These are phyloP conservation scores for Rhizophora mangle DNA, from an alignment of 345 rosid species.

Conservation along the genomic window DNA sequence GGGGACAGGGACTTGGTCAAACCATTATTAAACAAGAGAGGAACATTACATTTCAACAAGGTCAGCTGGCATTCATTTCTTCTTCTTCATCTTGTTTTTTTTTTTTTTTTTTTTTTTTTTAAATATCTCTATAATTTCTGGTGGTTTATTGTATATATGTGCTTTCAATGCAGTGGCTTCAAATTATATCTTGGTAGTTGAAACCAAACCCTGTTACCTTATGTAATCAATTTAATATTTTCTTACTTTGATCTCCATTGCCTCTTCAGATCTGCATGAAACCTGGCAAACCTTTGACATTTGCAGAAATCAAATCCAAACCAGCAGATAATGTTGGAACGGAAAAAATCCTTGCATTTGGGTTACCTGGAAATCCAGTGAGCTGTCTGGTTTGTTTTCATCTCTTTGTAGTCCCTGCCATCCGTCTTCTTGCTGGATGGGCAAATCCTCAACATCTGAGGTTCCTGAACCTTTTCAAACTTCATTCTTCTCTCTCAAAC, in stretches of 20 bases:
- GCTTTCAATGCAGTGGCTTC: neutral
- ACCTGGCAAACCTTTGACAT: slow-evolving; percentile 93
- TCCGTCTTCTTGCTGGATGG: slow-evolving; percentile 87
- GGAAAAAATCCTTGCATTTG: slow-evolving; percentile 77
- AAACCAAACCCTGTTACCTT: neutral
- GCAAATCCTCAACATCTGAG: slow-evolving; percentile 64
- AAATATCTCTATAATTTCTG: neutral
- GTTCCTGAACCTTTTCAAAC: slow-evolving; percentile 39
- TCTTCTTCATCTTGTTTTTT: neutral
- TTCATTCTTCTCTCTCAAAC: slow-evolving; percentile 1
- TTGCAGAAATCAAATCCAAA: slow-evolving; percentile 63
- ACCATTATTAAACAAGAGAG: slow-evolving; percentile 74
- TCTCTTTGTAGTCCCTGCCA: slow-evolving; percentile 78
- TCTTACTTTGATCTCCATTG: slow-evolving; percentile 8
- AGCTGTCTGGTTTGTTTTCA: slow-evolving; percentile 90
- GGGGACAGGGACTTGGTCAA: slow-evolving; percentile 93
- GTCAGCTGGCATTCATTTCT: slow-evolving; percentile 27
- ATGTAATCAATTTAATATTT: slow-evolving; percentile 1
- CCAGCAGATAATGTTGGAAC: slow-evolving; percentile 25
- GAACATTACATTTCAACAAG: slow-evolving; percentile 71
- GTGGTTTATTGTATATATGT: neutral
- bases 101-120: neutral
- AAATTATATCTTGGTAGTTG: neutral
- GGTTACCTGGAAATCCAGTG: slow-evolving; percentile 97
- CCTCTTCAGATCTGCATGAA: slow-evolving; percentile 76